Evolutionary conservation across 495 filamentous ascomycete genomes (phyloP).

Genomic region (Aspergillus carlsbadensis): DNA sequence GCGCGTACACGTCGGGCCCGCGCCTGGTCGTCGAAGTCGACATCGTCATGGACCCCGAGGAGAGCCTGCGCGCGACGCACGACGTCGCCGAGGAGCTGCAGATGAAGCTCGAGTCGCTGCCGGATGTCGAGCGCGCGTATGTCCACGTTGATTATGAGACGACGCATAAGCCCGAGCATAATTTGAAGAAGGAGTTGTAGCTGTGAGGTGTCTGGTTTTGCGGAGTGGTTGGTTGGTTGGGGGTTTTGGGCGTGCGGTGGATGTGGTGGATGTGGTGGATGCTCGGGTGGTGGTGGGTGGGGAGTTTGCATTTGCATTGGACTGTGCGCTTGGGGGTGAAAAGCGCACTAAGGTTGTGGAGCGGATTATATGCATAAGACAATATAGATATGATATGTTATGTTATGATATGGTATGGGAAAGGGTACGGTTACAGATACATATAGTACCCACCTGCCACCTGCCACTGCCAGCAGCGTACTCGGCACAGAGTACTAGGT

Average conservation of each 20-base stretch:
- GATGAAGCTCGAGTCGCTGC: slow-evolving; percentile 88
- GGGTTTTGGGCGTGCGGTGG: neutral
- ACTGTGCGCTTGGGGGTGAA: no score
- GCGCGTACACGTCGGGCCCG: slow-evolving; percentile 88
- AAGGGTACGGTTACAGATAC: neutral
- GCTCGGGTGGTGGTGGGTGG: no score
- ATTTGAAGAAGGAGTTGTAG: slow-evolving; percentile 51
- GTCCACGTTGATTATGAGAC: slow-evolving; percentile 98
- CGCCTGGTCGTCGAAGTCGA: slow-evolving; percentile 89
- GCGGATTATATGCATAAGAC: no score
- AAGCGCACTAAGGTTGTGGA: no score
- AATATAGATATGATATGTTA: neutral
- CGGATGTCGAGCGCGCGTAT: slow-evolving; percentile 91
- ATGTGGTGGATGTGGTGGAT: no score
- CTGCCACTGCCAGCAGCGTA: no score
- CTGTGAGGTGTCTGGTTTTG: no score
- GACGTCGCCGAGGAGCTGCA: slow-evolving; percentile 94
- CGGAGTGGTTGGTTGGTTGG: no score
- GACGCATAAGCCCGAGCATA: slow-evolving; percentile 87
- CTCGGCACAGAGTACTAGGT: no score
- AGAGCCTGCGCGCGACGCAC: slow-evolving; percentile 74
- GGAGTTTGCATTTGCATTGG: no score
- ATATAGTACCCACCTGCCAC: neutral
- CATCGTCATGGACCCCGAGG: slow-evolving; percentile 74
- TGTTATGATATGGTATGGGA: neutral